These are phyloP conservation scores for Uncinocarpus reesii DNA, from an alignment of 2,329 filamentous ascomycete species.

Conservation along the genomic window DNA sequence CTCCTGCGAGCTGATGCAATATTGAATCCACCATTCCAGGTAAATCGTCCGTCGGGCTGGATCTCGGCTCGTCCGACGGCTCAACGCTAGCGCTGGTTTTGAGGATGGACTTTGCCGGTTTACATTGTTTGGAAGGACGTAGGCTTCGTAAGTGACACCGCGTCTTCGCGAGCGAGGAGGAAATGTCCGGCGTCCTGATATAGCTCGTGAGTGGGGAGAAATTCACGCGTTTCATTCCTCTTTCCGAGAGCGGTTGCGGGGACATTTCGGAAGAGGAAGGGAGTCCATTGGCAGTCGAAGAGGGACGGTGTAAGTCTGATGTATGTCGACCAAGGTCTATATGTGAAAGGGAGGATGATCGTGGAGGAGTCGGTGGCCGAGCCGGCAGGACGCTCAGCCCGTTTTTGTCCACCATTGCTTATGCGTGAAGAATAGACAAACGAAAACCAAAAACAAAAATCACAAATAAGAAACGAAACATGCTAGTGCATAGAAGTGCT, in stretches of 20 bases:
- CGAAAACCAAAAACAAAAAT: slow-evolving; percentile 1
- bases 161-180: slow-evolving; percentile 23
- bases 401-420: slow-evolving; percentile 38
- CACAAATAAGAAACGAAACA: neutral
- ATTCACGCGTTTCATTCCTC: slow-evolving; percentile 49
- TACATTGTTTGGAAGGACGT: slow-evolving; percentile 43
- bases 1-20: slow-evolving; percentile 66
- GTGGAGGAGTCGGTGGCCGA: slow-evolving; percentile 49
- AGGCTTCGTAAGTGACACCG: slow-evolving; percentile 40
- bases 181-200: slow-evolving; percentile 38
- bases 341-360: slow-evolving; percentile 25
- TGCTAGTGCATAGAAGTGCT: neutral
- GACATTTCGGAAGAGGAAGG: slow-evolving; percentile 44
- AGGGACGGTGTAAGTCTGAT: neutral
- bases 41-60: slow-evolving; percentile 50
- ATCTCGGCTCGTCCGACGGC: slow-evolving; percentile 35
- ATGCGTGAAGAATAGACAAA: neutral
- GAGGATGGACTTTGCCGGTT: slow-evolving; percentile 64
- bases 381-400: slow-evolving; percentile 35
- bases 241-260: slow-evolving; percentile 28
- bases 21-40: slow-evolving; percentile 76
- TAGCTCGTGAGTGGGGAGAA: slow-evolving; percentile 51
- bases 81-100: slow-evolving; percentile 51
- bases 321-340: slow-evolving; percentile 9
- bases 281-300: slow-evolving; percentile 21